Evolutionary conservation across 2,329 filamentous ascomycete species (phyloP).

Genomic region (Fusarium coffeatum): DNA sequence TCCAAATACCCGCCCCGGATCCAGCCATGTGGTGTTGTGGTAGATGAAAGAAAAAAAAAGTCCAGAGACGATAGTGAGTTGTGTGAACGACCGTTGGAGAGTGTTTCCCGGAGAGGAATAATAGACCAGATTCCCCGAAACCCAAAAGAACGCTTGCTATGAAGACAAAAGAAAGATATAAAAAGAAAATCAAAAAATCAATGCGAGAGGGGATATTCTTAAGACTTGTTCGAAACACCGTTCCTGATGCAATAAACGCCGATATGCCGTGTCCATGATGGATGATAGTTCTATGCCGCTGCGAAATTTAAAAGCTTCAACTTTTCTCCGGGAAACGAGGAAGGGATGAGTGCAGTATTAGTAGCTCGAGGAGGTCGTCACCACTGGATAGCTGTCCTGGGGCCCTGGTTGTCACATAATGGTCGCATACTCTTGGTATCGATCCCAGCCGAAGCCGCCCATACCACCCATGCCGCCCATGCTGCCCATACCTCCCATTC

Average conservation of each 20-base stretch:
- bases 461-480: slow-evolving; percentile 70
- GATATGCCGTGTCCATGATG: slow-evolving; percentile 51
- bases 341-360: slow-evolving; percentile 51
- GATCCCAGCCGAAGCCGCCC: slow-evolving; percentile 85
- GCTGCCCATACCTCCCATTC: slow-evolving; percentile 73
- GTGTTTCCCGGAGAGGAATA: slow-evolving; percentile 56
- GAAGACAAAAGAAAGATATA: slow-evolving; percentile 54
- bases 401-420: slow-evolving; percentile 82
- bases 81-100: slow-evolving; percentile 46
- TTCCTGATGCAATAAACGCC: slow-evolving; percentile 60
- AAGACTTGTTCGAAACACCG: slow-evolving; percentile 54
- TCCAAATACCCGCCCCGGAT: slow-evolving; percentile 63
- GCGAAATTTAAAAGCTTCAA: slow-evolving; percentile 50
- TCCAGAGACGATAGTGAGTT: slow-evolving; percentile 54
- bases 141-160: slow-evolving; percentile 58
- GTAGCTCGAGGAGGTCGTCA: slow-evolving; percentile 61
- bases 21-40: slow-evolving; percentile 65
- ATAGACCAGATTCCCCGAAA: slow-evolving; percentile 51
- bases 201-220: slow-evolving; percentile 54
- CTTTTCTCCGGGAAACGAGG: slow-evolving; percentile 51
- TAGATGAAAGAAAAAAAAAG: slow-evolving; percentile 50
- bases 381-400: slow-evolving; percentile 60
- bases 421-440: slow-evolving; percentile 85
- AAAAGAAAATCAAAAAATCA: slow-evolving; percentile 40
- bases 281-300: slow-evolving; percentile 54